Base-by-base conservation (phyloP, 2,329 filamentous ascomycete genomes). In the Stagonosporopsis tanaceti region DNA sequence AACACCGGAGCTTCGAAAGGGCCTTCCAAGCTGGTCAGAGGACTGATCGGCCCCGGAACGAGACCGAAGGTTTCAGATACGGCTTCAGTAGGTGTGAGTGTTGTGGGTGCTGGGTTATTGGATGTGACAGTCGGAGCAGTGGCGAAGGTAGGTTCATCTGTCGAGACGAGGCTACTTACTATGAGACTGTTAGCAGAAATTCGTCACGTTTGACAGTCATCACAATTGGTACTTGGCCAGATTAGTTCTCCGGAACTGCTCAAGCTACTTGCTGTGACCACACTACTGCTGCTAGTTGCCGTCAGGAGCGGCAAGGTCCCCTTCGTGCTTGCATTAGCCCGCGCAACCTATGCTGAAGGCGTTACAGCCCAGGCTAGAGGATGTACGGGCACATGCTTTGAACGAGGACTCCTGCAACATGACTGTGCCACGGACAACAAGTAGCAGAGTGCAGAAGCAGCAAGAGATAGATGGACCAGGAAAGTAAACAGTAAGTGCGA, bases 1-100 rank as follows among this genome's bases (percentile, higher is more conserved):
- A 76, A 62, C 44, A 74, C 68, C n/a, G 77, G 77, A 12, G 66
- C 69, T 59, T 78, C 63, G 57, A 76, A 79, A 25, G 66, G 62
- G 30, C 71, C 71, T 14, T 61, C 63, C 28, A 79, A 68, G 45
- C 66, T 52, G 1, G 64, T 66, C 25, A 69, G 72, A 45, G 57
- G 38, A 24, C 4, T 67, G 67, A 41, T 59, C n/a, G 61, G 38
- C 1, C 38, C 53, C 3, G 62, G 57, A 22, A 59, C 42, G 34
- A 50, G 34, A 42, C 50, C 38, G 28, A 50, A 32, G 25, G 40
- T 20, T 30, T 30, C 38, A 27, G 60, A 53, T 7, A 34, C 17
- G 8, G 32, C 32, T 24, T 27, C 48, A 24, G 44, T 45, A 17
- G 48, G 39, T 6, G 39, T 41, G 9, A 45, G 24, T 38, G 41